Evolutionary conservation across 1,284 basidiomycete genomes (phyloP).

Genomic region (Microbotryum scabiosae): DNA sequence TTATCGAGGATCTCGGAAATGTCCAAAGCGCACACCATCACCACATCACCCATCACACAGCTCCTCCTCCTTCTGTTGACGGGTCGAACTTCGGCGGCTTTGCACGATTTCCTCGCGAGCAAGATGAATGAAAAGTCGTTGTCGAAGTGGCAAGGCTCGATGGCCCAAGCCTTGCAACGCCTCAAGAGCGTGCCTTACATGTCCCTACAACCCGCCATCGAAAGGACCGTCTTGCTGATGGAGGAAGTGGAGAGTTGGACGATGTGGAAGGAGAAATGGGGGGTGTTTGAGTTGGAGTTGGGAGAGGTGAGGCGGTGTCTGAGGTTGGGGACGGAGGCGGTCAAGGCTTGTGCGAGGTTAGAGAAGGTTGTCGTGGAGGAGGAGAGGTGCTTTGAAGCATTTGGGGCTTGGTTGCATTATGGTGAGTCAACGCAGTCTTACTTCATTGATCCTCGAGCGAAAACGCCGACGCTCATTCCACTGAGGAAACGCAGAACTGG

Average conservation of each 20-base stretch:
- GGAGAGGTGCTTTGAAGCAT: constrained; percentile 21
- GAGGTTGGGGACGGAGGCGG: background rate
- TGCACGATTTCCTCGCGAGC: constrained; percentile 24
- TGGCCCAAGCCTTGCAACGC: constrained; percentile 7
- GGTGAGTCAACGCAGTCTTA: constrained; percentile 3
- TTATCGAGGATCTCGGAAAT: constrained; percentile 16
- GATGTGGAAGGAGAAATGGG: constrained; percentile 11
- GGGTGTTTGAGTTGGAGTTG: background rate
- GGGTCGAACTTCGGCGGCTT: constrained; percentile 12
- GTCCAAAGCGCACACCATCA: constrained; percentile 13
- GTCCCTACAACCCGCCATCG: constrained; percentile 11
- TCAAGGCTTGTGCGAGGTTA: background rate
- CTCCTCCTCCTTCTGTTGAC: constrained; percentile 19
- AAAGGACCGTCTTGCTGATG: constrained; percentile 10
- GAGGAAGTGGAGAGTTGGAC: constrained; percentile 17
- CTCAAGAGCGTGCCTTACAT: constrained; percentile 6
- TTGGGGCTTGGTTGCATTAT: constrained; percentile 19
- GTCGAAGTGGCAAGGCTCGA: constrained; percentile 25
- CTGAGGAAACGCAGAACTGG: constrained; percentile 18
- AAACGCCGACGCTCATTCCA: background rate
- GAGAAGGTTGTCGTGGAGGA: constrained; percentile 21
- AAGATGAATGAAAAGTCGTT: constrained; percentile 29
- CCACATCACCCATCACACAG: constrained; percentile 7
- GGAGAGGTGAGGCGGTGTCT: background rate
- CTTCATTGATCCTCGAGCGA: background rate